Evolutionary conservation across 306 rosid species (phyloP), one percentile per base, ranked within the genome.

Genomic region (Prosopis cineraria): DNA sequence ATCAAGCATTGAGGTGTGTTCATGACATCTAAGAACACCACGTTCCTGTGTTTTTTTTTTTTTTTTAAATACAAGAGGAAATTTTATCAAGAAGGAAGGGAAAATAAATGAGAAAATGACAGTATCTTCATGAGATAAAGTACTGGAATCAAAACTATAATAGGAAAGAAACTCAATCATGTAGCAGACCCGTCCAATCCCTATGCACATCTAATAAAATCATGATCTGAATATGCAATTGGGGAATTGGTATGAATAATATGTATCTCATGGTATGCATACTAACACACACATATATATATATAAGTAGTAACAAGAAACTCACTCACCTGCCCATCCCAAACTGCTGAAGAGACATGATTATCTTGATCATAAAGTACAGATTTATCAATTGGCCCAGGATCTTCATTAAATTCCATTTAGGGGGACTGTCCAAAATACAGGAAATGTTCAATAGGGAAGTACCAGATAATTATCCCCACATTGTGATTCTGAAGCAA

Each of bases 1-100:
- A 45, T 92, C 96, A 71, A 94, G 96, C 91, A 92, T 83, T 48
- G 98, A 90, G 39, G 98, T 92, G 87, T 94, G 97, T 79, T 94
- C 98, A 45, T 92, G 94, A 77, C 98, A 94, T 84, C 96, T 80
- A 83, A 94, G 98, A 68, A 92, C 95, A 37, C 98, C 95, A 47
- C 97, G 91, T 83, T 94, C 98, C 98, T 94, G 75, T 19, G 34
- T 3, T 58, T 58, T 56, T 56, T 10, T 0, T 56, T 24, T 12
- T 59, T 59, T 59, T 45, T 14, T 31, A 31, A 31, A 60, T 19
- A 55, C 17, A 29, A 14, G 40, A 31, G 22, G 12, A 60, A 59
- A 60, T 29, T 17, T 27, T 30, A 30, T 30, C 31, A 60, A 30
- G 40, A 30, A 29, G 11, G 40, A 33, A 29, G 39, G 67, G n/a